Base-by-base conservation (phyloP, 2,329 filamentous ascomycete species). In the Colletotrichum lupini region DNA sequence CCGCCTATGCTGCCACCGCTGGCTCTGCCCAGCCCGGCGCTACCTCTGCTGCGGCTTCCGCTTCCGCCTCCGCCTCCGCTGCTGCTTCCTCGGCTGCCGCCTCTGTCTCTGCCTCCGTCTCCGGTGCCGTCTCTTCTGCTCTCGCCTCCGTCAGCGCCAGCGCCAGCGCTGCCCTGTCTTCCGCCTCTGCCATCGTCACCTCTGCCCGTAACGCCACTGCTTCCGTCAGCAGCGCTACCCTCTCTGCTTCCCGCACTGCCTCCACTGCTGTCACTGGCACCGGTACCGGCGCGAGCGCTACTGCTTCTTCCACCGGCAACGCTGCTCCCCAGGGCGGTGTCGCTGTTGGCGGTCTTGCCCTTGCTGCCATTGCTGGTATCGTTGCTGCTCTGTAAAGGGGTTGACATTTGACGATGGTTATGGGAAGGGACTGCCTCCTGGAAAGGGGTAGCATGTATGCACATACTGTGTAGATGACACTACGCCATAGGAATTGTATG, bases 151-250 rank as follows among this genome's bases (percentile, higher is more conserved):
- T 80, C 9, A 75, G 85, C 28, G 57, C 71, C n/a, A 76, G 78
- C 64, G 82, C 81, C 12, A 79, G 80, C 65, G 65, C 76, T 12
- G 79, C 82, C 5, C 81, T 81, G 11, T 55, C 57, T 14, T 68
- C 37, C 2, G 73, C 78, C 66, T 75, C 71, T n/a, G 62, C 78
- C 1, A 65, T 42, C 16, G 65, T 57, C 30, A 66, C 65, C 24
- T 62, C 61, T n/a, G 22, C 61, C 30, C 42, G 8, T 42, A 37
- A 49, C 28, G 35, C 11, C 16, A 37, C 69, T 19, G 42, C 28
- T 6, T 16, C 59, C 8, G 19, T 42, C 32, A 66, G 30, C 58
- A 56, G 76, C 32, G 53, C 53, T 5, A 49, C 53, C 4, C 37
- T 30, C 3, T 52, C 53, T 24, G 32, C 24, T 5, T 46, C 55